These are phyloP conservation scores for Lasiosphaeris hirsuta DNA, from an alignment of 495 filamentous ascomycete species.

Conservation along the genomic window DNA sequence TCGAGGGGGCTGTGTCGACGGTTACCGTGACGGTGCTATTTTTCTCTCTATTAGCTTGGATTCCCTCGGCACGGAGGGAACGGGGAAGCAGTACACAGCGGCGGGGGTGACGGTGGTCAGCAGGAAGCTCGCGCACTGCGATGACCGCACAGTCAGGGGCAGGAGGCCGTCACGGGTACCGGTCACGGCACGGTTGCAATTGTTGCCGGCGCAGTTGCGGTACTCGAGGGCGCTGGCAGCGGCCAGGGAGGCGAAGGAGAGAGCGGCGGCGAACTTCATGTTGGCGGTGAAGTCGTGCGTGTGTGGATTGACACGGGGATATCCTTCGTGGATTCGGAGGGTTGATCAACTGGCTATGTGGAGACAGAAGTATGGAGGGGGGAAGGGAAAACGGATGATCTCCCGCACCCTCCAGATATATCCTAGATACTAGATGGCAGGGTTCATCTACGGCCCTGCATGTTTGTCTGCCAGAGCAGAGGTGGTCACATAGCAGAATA, in stretches of 20 bases:
- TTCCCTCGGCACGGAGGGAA: too few relatives aligned
- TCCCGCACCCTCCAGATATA: too few relatives aligned
- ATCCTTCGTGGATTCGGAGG: too few relatives aligned
- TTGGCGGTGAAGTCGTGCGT: constrained; percentile 11
- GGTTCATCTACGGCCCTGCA: too few relatives aligned
- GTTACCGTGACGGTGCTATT: constrained; percentile 31
- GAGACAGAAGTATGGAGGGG: too few relatives aligned
- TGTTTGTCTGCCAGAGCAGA: too few relatives aligned
- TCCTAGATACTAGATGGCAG: too few relatives aligned
- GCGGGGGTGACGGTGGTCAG: constrained; percentile 31
- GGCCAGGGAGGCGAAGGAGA: constrained; percentile 26
- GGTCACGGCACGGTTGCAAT: constrained; percentile 35
- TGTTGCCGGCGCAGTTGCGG: constrained; percentile 30
- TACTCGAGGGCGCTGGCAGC: constrained; percentile 22
- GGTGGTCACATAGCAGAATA: too few relatives aligned
- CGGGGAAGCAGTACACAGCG: constrained; percentile 18
- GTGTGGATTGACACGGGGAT: too few relatives aligned
- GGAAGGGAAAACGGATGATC: too few relatives aligned
- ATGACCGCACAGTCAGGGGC: constrained; percentile 22
- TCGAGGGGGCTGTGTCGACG: constrained; percentile 14
- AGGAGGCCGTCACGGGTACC: constrained; percentile 29
- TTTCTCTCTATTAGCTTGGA: background rate
- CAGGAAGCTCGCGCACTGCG: constrained; percentile 35
- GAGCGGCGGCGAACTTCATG: constrained; percentile 31
- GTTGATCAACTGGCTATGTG: too few relatives aligned